These are phyloP conservation scores for Pleurotus citrinopileatus DNA, from an alignment of 768 basidiomycete genomes.

Conservation along the genomic window DNA sequence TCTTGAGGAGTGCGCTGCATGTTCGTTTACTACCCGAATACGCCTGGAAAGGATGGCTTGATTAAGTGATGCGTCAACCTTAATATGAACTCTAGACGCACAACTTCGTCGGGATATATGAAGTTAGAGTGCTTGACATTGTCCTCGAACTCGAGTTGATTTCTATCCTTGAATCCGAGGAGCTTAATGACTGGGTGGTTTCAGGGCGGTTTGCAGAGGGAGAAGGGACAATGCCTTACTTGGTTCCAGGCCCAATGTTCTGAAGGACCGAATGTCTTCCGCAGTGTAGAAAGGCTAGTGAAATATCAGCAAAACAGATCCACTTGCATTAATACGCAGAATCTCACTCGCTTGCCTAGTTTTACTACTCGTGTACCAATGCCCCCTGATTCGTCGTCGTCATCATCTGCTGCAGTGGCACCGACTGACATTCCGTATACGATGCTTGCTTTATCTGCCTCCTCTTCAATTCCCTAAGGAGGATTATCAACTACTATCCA, in stretches of 20 bases:
- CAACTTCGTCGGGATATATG: conserved; percentile 89
- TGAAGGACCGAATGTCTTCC: conserved; percentile 81
- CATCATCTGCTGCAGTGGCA: conserved; percentile 26
- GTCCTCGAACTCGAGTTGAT: conserved; percentile 76
- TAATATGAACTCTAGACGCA: too few species aligned
- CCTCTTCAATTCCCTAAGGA: conserved; percentile 40
- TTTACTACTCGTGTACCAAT: conserved; percentile 43
- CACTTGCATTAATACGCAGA: background rate
- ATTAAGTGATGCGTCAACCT: too few species aligned
- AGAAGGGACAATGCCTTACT: conserved; percentile 37
- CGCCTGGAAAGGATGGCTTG: conserved; percentile 35
- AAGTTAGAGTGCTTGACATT: conserved; percentile 91
- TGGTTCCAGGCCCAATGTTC: conserved; percentile 77
- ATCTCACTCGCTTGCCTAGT: conserved; percentile 47
- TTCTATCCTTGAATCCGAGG: conserved; percentile 83
- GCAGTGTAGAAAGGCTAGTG: conserved; percentile 76
- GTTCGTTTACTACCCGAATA: conserved; percentile 92
- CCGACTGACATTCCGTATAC: conserved; percentile 42
- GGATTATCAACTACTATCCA: background rate
- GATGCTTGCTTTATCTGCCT: conserved; percentile 43
- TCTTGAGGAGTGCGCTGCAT: conserved; percentile 82
- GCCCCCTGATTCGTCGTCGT: conserved; percentile 37
- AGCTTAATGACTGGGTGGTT: conserved; percentile 72
- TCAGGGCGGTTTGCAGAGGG: too few species aligned
- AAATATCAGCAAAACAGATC: background rate